These are phyloP conservation scores for Neurospora sublineolata DNA, from an alignment of 495 filamentous ascomycete genomes.

Conservation along the genomic window DNA sequence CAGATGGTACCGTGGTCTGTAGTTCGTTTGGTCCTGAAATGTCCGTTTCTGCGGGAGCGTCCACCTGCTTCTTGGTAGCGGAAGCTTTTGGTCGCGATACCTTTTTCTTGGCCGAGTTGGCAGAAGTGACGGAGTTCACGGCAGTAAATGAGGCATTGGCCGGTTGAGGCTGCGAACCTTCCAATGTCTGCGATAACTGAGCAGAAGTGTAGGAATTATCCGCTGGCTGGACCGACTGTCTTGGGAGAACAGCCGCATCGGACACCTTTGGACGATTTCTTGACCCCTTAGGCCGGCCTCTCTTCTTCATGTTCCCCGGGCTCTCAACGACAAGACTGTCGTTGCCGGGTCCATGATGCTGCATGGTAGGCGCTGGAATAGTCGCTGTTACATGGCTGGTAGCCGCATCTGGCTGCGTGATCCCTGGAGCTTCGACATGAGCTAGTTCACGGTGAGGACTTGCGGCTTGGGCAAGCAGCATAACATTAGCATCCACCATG, in stretches of 20 bases:
- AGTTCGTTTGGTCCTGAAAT: not conserved
- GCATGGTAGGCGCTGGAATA: not conserved
- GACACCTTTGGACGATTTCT: constrained; percentile 35
- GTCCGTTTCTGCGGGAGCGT: not conserved
- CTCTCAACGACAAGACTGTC: not conserved
- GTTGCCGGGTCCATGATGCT: not conserved
- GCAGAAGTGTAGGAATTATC: constrained; percentile 1
- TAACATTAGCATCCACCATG: constrained; percentile 15
- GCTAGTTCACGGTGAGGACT: constrained; percentile 4
- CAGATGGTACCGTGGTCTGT: not conserved
- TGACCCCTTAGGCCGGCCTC: constrained; percentile 35
- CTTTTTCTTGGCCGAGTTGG: constrained; percentile 4
- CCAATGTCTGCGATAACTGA: not conserved
- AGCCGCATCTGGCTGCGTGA: not conserved
- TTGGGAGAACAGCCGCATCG: not conserved
- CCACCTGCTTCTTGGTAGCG: not conserved
- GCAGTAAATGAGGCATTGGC: constrained; percentile 16
- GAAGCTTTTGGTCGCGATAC: constrained; percentile 2
- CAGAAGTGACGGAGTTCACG: constrained; percentile 9
- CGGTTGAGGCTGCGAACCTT: not conserved
- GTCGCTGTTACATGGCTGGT: not conserved
- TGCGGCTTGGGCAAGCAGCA: constrained; percentile 17
- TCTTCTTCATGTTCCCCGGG: constrained; percentile 19
- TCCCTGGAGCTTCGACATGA: not conserved
- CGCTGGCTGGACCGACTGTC: constrained; percentile 2